Base-by-base conservation (phyloP, 805 yeast species). In the Metschnikowia continentalis region DNA sequence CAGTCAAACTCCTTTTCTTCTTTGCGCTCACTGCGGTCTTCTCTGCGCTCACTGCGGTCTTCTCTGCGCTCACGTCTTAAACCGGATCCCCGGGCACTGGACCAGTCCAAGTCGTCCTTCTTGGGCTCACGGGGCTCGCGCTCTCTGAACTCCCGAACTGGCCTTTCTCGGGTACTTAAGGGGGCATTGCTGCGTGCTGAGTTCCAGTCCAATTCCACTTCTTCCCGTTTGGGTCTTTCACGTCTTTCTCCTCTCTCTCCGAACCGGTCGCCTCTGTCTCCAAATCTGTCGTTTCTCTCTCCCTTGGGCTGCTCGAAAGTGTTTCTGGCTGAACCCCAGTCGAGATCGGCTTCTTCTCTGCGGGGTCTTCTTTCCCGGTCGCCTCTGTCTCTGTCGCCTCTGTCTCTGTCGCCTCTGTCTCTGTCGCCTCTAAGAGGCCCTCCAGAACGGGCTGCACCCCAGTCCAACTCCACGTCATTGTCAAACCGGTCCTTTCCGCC, bases 391-490 rank as follows among this genome's bases (percentile, higher is more conserved):
- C 30, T 23, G 26, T 23, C 26, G 7, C 26, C 26, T 23, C 7
- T 23, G 26, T 20, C 32, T 61, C 74, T 67, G 42, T 37, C 22
- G 1, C 20, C 20, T 20, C 20, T 20, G 20, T 20, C 20, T 22
- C 23, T 22, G 7, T 22, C 40, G 10, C 30, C 14, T 13, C 40
- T 20, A 6, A 26, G 40, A 37, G 74, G 65, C 10, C 62, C 60
- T 46, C 59, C 73, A 32, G 72, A 70, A 63, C 82, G 71, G 42
- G 76, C 81, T 8, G 74, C 54, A 48, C 76, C 71, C 83, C 89
- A 83, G 67, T 86, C 89, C 48, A 82, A 68, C 32, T 81, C 80
- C 43, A 81, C 80, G 60, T 77, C 83, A 59, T 75, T 80, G 53
- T 64, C 54, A 41, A 64, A 65, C 32, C 66, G 62, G 42, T 52